phyloP scores from a whole-genome alignment of 2,329 filamentous ascomycete genomes.

The Zymoseptoria crescenta region DNA sequence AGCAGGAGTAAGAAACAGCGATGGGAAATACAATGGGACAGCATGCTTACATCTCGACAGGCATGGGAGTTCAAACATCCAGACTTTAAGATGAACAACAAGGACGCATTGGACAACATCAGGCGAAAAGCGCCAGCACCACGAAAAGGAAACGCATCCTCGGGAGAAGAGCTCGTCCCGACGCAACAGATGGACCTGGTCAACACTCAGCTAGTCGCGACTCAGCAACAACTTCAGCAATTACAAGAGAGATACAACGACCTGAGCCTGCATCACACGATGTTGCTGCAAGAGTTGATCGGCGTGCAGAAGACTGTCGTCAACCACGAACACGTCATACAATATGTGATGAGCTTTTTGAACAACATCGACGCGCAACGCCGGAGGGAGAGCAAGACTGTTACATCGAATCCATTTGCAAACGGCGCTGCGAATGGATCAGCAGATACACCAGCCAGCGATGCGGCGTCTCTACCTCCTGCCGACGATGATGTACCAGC shows the following conservation, averaged over 20 bases:
- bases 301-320: slow-evolving; percentile 62
- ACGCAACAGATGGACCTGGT: slow-evolving; percentile 84
- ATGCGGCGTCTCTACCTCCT: slow-evolving; percentile 8
- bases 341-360: slow-evolving; percentile 62
- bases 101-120: slow-evolving; percentile 94
- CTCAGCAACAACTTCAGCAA: slow-evolving; percentile 84
- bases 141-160: slow-evolving; percentile 57
- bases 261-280: slow-evolving; percentile 58
- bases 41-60: slow-evolving; percentile 41
- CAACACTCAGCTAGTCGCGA: slow-evolving; percentile 79
- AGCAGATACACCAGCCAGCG: slow-evolving; percentile 7
- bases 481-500: slow-evolving; percentile 55
- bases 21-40: not conserved
- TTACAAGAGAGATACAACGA: slow-evolving; percentile 80
- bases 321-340: slow-evolving; percentile 64
- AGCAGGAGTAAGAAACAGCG: slow-evolving; percentile 52
- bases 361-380: slow-evolving; percentile 58
- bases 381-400: slow-evolving; percentile 51
- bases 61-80: slow-evolving; percentile 97
- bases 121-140: slow-evolving; percentile 89
- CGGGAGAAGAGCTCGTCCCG: slow-evolving; percentile 61
- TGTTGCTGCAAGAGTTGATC: slow-evolving; percentile 57
- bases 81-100: slow-evolving; percentile 90
- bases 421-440: slow-evolving; percentile 8
- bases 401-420: slow-evolving; percentile 31